These are phyloP conservation scores for Candida lessepsii DNA, from an alignment of 805 yeast species.

Conservation along the genomic window DNA sequence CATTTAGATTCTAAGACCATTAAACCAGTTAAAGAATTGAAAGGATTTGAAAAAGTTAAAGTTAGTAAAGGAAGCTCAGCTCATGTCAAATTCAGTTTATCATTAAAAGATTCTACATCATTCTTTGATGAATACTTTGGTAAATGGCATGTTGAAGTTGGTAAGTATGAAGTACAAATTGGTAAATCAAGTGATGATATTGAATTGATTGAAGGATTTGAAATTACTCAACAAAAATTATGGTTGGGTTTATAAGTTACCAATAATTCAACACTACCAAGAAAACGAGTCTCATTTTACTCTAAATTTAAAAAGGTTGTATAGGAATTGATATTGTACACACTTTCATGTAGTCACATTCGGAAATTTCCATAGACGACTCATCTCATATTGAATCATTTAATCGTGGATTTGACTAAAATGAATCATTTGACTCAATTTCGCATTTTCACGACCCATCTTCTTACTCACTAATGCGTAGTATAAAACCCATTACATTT, in stretches of 20 bases:
- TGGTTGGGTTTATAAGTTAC: slow-evolving; percentile 15
- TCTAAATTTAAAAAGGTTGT: too few species aligned
- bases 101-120: slow-evolving; percentile 49
- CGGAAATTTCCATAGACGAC: too few species aligned
- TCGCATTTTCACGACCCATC: not conserved
- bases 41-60: slow-evolving; percentile 53
- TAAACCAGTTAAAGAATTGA: slow-evolving; percentile 62
- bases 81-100: slow-evolving; percentile 36
- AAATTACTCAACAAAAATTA: slow-evolving; percentile 13
- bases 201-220: slow-evolving; percentile 18
- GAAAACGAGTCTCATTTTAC: too few species aligned
- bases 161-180: slow-evolving; percentile 47
- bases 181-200: slow-evolving; percentile 40
- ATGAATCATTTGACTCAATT: slow-evolving; percentile 10
- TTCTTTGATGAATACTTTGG: slow-evolving; percentile 49
- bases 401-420: slow-evolving; percentile 3
- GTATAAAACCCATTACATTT: not conserved
- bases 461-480: not conserved
- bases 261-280: too few species aligned
- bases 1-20: slow-evolving; percentile 36
- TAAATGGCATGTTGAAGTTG: slow-evolving; percentile 53
- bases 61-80: slow-evolving; percentile 44
- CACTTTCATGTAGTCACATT: too few species aligned
- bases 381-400: too few species aligned
- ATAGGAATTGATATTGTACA: too few species aligned